Conservation (phyloP, 208 protist species). For the Acanthamoeba castellanii region DNA sequence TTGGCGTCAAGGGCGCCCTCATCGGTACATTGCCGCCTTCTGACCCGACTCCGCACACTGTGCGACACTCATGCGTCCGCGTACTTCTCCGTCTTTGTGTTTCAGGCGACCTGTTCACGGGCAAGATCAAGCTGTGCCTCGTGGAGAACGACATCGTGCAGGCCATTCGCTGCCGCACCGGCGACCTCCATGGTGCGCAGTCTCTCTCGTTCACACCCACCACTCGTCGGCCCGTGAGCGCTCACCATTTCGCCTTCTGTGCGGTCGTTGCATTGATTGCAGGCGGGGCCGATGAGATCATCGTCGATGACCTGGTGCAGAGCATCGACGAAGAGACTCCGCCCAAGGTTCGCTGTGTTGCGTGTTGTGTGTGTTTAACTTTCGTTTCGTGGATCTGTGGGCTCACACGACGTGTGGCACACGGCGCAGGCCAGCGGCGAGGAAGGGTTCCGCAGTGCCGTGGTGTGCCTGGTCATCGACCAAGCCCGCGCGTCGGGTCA, state of each 20-base stretch:
- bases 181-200: not conserved
- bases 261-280: not conserved
- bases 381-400: not conserved
- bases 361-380: not conserved
- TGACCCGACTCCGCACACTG: not conserved
- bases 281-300: conserved; percentile 50
- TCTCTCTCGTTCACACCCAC: not conserved
- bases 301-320: conserved; percentile 45
- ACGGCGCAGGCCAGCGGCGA: conserved; percentile 36
- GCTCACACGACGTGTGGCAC: not conserved
- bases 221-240: not conserved
- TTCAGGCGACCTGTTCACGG: conserved; percentile 18
- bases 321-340: conserved; percentile 30
- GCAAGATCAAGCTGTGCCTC: conserved; percentile 42
- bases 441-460: conserved; percentile 59
- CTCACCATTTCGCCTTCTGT: not conserved
- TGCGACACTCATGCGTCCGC: not conserved
- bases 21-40: not conserved
- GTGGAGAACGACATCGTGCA: conserved; percentile 42
- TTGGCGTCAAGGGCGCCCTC: conserved; percentile 22
- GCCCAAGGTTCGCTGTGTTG: not conserved
- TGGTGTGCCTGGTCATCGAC: conserved; percentile 56
- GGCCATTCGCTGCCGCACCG: not conserved
- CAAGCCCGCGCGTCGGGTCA: conserved; percentile 7
- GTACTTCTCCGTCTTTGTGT: not conserved